Conservation (phyloP, 768 basidiomycete genomes). For the Boletus vermiculosoides region DNA sequence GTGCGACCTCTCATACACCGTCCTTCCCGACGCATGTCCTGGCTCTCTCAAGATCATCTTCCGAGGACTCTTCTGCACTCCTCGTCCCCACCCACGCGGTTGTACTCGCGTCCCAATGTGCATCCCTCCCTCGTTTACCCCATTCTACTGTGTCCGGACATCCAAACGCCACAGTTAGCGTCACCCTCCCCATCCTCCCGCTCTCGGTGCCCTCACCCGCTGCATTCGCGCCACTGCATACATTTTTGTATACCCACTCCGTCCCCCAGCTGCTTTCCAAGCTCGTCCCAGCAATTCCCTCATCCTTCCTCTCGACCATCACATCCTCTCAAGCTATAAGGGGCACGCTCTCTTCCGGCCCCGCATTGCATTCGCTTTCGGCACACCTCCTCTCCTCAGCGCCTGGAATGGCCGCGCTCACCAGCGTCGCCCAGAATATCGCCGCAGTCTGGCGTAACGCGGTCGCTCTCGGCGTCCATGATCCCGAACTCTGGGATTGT, state of each 20-base stretch:
- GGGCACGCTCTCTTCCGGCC: slow-evolving; percentile 47
- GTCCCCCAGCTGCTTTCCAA: slow-evolving; percentile 47
- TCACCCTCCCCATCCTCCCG: slow-evolving; percentile 59
- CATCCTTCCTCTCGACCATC: slow-evolving; percentile 30
- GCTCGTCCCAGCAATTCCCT: slow-evolving; percentile 41
- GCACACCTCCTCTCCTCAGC: slow-evolving; percentile 50
- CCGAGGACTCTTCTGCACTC: slow-evolving; percentile 33
- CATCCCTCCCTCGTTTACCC: slow-evolving; percentile 59
- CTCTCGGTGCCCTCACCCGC: slow-evolving; percentile 62
- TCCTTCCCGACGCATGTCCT: slow-evolving; percentile 53
- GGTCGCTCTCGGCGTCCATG: slow-evolving; percentile 65
- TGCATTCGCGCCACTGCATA: slow-evolving; percentile 56
- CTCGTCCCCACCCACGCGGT: slow-evolving; percentile 71
- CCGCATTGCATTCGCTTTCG: slow-evolving; percentile 55
- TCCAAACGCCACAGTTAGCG: slow-evolving; percentile 30
- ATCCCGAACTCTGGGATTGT: slow-evolving; percentile 62
- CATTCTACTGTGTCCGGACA: slow-evolving; percentile 35
- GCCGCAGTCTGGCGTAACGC: slow-evolving; percentile 74
- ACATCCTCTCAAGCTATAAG: slow-evolving; percentile 33
- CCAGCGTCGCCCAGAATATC: slow-evolving; percentile 47
- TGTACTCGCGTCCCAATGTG: slow-evolving; percentile 67
- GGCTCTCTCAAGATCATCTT: slow-evolving; percentile 39
- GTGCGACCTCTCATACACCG: slow-evolving; percentile 22
- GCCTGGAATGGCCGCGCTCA: slow-evolving; percentile 43
- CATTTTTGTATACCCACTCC: slow-evolving; percentile 68